Conservation (phyloP, 805 yeast genomes). For the Candida montana region DNA sequence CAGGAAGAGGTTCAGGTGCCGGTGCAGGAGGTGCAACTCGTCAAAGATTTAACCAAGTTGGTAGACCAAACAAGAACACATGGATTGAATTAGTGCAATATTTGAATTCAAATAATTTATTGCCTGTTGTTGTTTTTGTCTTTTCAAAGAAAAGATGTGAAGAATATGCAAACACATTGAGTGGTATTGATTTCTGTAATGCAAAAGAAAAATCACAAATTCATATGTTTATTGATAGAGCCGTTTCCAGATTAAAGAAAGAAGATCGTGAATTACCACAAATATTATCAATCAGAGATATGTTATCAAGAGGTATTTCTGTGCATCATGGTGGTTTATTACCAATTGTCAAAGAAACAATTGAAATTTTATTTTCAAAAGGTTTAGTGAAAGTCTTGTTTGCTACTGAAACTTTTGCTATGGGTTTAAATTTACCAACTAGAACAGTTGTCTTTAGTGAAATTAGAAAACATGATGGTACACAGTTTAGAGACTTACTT, state of each 20-base stretch:
- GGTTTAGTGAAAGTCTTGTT: conserved; percentile 84
- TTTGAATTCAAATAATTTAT: conserved; percentile 58
- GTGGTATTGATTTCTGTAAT: conserved; percentile 71
- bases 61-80: conserved; percentile 65
- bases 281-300: conserved; percentile 72
- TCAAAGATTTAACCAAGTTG: conserved; percentile 28
- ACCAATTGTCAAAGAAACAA: conserved; percentile 90
- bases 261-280: conserved; percentile 95
- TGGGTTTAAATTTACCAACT: conserved; percentile 96
- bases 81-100: conserved; percentile 72
- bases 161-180: conserved; percentile 78
- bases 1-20: conserved; percentile 31
- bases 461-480: conserved; percentile 86
- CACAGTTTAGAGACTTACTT: conserved; percentile 67
- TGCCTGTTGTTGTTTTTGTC: conserved; percentile 91
- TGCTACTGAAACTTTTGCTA: conserved; percentile 98
- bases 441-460: conserved; percentile 91
- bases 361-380: conserved; percentile 85
- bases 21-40: conserved; percentile 25
- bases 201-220: conserved; percentile 87
- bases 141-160: conserved; percentile 93
- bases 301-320: conserved; percentile 87
- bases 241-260: conserved; percentile 77
- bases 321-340: conserved; percentile 93
- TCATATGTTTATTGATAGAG: conserved; percentile 87